Evolutionary conservation across 176 grass and related monocot genomes (phyloP).

Genomic region (Carex cristatella): DNA sequence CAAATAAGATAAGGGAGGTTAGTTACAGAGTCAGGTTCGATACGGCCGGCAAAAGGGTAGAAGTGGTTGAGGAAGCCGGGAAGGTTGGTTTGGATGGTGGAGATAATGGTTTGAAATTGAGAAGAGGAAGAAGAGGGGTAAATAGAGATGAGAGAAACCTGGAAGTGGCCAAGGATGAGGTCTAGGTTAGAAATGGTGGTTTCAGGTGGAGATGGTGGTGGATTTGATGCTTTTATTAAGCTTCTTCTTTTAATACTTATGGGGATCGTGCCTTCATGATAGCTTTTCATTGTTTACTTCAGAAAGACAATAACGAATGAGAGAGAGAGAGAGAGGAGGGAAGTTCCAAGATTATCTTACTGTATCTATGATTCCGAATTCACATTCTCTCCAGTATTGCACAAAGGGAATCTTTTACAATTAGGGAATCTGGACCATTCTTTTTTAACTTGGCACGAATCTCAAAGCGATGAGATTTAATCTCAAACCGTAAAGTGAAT

Average conservation of each 20-base stretch:
- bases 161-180: background rate
- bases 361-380: too few species aligned
- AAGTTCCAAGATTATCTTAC: background rate
- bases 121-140: constrained; percentile 7
- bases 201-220: background rate
- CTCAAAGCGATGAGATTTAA: too few species aligned
- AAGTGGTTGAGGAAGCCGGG: constrained; percentile 26
- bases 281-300: background rate
- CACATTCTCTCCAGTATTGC: too few species aligned
- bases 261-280: background rate
- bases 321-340: background rate
- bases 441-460: too few species aligned
- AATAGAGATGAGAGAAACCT: constrained; percentile 6
- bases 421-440: too few species aligned
- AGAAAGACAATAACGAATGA: background rate
- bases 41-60: constrained; percentile 26
- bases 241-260: background rate
- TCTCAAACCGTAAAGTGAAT: too few species aligned
- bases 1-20: constrained; percentile 34
- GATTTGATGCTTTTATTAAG: constrained; percentile 21
- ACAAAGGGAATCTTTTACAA: too few species aligned
- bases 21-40: background rate
- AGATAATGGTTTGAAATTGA: background rate
- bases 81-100: constrained; percentile 4
- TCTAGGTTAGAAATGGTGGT: constrained; percentile 33